These are phyloP conservation scores for Colletotrichum tofieldiae DNA, from an alignment of 2,329 filamentous ascomycete genomes.

Conservation along the genomic window DNA sequence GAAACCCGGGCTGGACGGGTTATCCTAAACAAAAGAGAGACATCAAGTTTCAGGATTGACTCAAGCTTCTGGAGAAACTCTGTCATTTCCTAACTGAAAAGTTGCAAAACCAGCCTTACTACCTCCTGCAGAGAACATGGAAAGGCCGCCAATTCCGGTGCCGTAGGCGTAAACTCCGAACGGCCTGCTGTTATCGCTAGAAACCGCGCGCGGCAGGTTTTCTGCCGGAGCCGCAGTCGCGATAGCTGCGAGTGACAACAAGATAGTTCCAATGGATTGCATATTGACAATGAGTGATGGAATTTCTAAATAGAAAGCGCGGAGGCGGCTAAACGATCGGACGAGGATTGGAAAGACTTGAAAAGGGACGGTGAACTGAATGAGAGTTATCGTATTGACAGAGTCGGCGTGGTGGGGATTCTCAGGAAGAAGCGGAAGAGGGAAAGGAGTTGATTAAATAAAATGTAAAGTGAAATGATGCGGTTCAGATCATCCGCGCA, in stretches of 20 bases:
- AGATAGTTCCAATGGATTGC: conserved; percentile 14
- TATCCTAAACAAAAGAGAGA: not conserved
- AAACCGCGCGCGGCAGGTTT: conserved; percentile 34
- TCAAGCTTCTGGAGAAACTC: not conserved
- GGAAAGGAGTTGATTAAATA: conserved; percentile 27
- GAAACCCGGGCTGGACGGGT: not conserved
- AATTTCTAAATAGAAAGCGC: not conserved
- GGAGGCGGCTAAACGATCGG: conserved; percentile 15
- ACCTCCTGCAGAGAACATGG: conserved; percentile 48
- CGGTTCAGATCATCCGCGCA: conserved; percentile 5
- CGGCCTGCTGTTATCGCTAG: conserved; percentile 12
- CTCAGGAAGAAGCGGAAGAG: not conserved
- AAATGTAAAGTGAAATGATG: not conserved
- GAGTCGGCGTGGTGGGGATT: conserved; percentile 5
- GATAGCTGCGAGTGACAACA: conserved; percentile 30
- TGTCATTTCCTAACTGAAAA: not conserved
- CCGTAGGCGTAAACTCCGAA: conserved; percentile 51
- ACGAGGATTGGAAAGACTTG: conserved; percentile 18
- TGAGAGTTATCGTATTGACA: conserved; percentile 8
- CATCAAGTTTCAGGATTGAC: not conserved
- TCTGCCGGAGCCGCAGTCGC: conserved; percentile 28
- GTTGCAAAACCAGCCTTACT: conserved; percentile 21
- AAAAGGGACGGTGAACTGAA: conserved; percentile 17
- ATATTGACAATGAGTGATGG: not conserved
- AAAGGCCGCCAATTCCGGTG: conserved; percentile 46